Base-by-base conservation (phyloP, 352 stramenopile species). In the Phytophthora citrophthora region DNA sequence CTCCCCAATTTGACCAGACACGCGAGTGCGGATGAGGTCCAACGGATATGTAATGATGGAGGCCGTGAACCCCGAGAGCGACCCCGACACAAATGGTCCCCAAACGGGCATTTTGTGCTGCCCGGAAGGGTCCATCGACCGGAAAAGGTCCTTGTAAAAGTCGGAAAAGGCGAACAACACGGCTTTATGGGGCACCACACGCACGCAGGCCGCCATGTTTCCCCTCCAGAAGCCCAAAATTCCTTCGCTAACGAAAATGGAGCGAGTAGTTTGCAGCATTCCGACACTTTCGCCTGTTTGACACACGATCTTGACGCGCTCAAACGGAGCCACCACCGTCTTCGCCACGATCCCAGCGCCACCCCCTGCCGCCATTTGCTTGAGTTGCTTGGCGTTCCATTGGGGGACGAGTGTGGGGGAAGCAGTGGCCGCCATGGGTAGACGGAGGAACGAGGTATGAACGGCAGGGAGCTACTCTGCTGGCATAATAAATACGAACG, bases 1-100 rank as follows among this genome's bases (percentile, higher is more conserved):
- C 9, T 69, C 68, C 10, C 86, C 86, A 46, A 90, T 91, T 53
- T 83, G 82, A 6, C 89, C 81, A 4, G 88, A 89, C 18, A 96
- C 71, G 8, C 89, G 75, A 43, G 89, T 96, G 13, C 89, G 84
- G 26, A 95, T 81, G 23, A 93, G 80, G 64, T 96, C 89, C 20
- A 96, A 70, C 48, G 88, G 88, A 60, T 96, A 96, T 43, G 89
- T 96, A 32, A 93, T 63, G 31, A 94, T 64, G n/a, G 80, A 92
- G 5, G 90, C 86, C 45, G 89, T 93, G 61, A 96, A 89, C 39
- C 89, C 89, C 41, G 89, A 88, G 13, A 93, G 41, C 2, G 87
- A 89, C 34, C 89, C 89, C 0, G 86, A 68, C 2, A 77, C 64
- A 46, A 96, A 96, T 6, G 81, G 67, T 0, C 84, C 79, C 72